Percentiles rank a stretch among this genome's conserved stretches.
These are phyloP conservation scores for Malassezia yamatoensis DNA, from an alignment of 1,284 basidiomycete genomes.

Conservation along the genomic window DNA sequence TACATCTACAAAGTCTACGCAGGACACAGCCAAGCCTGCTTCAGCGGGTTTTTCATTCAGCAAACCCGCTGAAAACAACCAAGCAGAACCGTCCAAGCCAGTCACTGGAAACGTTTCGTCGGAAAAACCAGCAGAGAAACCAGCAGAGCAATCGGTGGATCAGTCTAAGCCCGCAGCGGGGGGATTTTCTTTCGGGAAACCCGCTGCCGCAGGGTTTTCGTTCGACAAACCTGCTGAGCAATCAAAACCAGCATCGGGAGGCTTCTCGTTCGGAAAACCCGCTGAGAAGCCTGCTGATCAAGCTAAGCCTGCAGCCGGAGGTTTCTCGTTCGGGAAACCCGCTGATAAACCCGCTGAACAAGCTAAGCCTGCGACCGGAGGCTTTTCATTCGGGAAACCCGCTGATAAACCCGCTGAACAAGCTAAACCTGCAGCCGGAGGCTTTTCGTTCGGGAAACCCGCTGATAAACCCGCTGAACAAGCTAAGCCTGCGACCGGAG, in stretches of 20 bases:
- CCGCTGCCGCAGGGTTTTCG: constrained; percentile 18
- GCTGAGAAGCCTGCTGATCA: neutral
- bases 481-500: constrained; percentile 19
- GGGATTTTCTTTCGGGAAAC: constrained; percentile 11
- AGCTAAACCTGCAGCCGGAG: constrained; percentile 14
- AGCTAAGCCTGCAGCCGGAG: constrained; percentile 16
- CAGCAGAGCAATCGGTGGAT: constrained; percentile 1
- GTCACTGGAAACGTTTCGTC: constrained; percentile 12
- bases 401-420: constrained; percentile 15
- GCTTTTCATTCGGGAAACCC: constrained; percentile 21
- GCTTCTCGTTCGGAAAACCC: constrained; percentile 9
- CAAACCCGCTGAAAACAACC: constrained; percentile 4
- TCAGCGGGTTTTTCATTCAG: neutral
- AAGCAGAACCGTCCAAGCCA: neutral
- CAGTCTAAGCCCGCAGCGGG: constrained; percentile 1
- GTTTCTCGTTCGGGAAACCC: constrained; percentile 26
- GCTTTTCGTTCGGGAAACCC: constrained; percentile 17
- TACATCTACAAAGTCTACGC: constrained; percentile 14
- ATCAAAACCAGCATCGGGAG: constrained; percentile 23
- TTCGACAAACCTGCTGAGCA: constrained; percentile 22
- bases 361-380: constrained; percentile 19
- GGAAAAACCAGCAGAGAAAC: neutral
- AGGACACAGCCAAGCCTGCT: too few relatives aligned
- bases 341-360: constrained; percentile 5
- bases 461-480: constrained; percentile 6